Conservation (phyloP, 2,329 filamentous ascomycete species). For the Hypomyces rosellus region DNA sequence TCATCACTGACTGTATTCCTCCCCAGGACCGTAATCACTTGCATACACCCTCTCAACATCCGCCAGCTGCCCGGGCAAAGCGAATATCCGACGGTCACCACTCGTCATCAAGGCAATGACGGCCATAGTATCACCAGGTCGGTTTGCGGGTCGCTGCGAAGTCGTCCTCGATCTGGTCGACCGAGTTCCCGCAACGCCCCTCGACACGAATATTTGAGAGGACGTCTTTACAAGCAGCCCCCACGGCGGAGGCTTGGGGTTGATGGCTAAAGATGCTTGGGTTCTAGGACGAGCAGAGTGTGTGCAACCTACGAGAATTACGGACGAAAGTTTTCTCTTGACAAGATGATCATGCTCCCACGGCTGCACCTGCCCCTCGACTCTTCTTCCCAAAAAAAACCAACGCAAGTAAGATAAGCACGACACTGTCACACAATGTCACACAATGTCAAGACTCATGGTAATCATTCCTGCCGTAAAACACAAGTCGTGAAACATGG, state of each 20-base stretch:
- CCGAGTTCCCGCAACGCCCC: conserved; percentile 19
- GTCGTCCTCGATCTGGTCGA: conserved; percentile 9
- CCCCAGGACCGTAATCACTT: background rate
- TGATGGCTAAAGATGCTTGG: background rate
- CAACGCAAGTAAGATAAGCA: too few species aligned
- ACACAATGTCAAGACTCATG: background rate
- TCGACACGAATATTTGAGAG: conserved; percentile 23
- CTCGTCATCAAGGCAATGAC: conserved; percentile 14
- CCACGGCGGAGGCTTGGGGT: conserved; percentile 6
- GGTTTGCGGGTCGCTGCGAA: conserved; percentile 7
- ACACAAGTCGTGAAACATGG: conserved; percentile 1
- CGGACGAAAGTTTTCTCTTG: background rate
- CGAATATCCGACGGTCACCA: conserved; percentile 10
- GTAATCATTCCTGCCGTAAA: conserved; percentile 9
- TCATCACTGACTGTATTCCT: background rate
- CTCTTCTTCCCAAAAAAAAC: background rate
- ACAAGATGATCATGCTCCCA: background rate
- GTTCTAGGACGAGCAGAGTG: background rate
- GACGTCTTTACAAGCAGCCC: conserved; percentile 19
- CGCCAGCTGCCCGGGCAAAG: conserved; percentile 11
- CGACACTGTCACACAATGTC: too few species aligned
- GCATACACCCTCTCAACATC: conserved; percentile 12
- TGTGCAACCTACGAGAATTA: background rate
- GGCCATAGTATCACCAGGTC: conserved; percentile 12
- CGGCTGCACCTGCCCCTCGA: background rate